A percentile compares a stretch with the other conserved stretches of the same genome.
Conservation (phyloP, 257 asterid species). For the Solanum ahanhuiri region DNA sequence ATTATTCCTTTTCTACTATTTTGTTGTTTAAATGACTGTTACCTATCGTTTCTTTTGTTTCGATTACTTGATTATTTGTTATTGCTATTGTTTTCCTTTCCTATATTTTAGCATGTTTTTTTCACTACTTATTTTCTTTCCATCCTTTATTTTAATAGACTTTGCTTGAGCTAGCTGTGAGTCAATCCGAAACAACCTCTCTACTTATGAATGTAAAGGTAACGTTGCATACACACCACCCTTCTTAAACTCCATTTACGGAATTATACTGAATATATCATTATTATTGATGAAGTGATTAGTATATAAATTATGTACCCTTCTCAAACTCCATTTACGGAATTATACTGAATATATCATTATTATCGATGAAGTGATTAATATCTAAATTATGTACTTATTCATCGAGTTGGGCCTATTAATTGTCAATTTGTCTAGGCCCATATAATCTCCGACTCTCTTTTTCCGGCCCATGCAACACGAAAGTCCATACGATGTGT, state of each 20-base stretch:
- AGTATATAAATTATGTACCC: neutral
- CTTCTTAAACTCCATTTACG: neutral
- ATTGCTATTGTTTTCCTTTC: neutral
- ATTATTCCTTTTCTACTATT: neutral
- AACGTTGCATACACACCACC: neutral
- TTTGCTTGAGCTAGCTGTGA: neutral
- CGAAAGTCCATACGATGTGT: neutral
- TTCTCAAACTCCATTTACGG: too few relatives aligned
- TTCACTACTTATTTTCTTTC: neutral
- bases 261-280: too few relatives aligned
- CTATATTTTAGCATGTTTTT: neutral
- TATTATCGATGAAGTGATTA: neutral
- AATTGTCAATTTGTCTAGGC: neutral
- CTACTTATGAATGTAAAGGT: neutral
- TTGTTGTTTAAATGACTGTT: neutral
- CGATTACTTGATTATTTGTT: neutral
- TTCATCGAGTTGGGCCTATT: neutral
- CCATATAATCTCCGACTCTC: neutral
- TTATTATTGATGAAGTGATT: neutral
- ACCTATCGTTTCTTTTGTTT: neutral
- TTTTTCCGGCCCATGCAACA: neutral
- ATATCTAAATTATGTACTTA: neutral
- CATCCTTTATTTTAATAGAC: neutral
- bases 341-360: too few relatives aligned
- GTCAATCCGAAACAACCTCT: neutral